phyloP scores from a whole-genome alignment of 2,329 filamentous ascomycete species.

The Alternaria alternata region DNA sequence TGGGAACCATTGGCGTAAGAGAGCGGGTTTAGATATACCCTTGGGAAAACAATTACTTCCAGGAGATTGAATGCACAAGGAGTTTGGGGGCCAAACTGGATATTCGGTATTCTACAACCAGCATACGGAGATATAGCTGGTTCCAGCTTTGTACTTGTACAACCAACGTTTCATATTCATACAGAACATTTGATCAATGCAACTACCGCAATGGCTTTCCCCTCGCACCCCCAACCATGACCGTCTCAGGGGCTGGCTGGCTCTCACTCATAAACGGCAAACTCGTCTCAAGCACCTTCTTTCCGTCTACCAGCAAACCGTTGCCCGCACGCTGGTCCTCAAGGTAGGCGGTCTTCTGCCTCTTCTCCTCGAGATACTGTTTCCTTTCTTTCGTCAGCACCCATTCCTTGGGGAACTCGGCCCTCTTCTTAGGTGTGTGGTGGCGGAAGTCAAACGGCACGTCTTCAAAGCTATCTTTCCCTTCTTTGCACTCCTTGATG shows the following conservation, averaged over 20 bases:
- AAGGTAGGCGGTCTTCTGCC: slow-evolving; percentile 60
- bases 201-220: slow-evolving; percentile 18
- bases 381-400: slow-evolving; percentile 75
- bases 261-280: slow-evolving; percentile 34
- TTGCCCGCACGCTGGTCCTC: slow-evolving; percentile 65
- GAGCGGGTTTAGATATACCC: slow-evolving; percentile 8
- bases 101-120: neutral
- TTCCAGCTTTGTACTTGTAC: neutral
- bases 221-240: slow-evolving; percentile 28
- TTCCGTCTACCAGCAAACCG: slow-evolving; percentile 65
- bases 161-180: slow-evolving; percentile 5
- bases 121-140: neutral
- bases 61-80: neutral
- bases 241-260: slow-evolving; percentile 21
- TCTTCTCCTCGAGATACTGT: slow-evolving; percentile 68
- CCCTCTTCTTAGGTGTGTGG: slow-evolving; percentile 72
- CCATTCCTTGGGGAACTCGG: slow-evolving; percentile 84
- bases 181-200: neutral
- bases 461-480: slow-evolving; percentile 83
- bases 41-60: neutral
- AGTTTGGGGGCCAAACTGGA: neutral
- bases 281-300: slow-evolving; percentile 49
- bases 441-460: slow-evolving; percentile 90
- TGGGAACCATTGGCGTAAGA: neutral
- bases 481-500: slow-evolving; percentile 76